These are phyloP conservation scores for Ophiostoma ulmi DNA, from an alignment of 2,329 filamentous ascomycete genomes.

Conservation along the genomic window DNA sequence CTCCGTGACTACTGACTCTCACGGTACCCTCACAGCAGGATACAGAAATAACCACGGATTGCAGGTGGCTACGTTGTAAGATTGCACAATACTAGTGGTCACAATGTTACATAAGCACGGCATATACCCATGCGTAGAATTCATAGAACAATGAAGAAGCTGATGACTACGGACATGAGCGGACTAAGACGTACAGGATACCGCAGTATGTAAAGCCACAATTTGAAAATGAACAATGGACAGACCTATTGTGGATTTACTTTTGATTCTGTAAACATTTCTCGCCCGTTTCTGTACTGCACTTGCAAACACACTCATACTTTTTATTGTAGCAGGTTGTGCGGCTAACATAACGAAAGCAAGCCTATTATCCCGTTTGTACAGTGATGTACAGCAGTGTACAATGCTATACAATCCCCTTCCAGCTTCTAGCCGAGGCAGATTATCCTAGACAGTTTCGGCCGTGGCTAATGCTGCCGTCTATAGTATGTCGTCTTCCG, in stretches of 20 bases:
- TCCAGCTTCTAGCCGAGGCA: neutral
- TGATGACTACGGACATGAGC: neutral
- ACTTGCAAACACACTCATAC: no score
- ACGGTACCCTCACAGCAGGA: no score
- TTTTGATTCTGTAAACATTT: no score
- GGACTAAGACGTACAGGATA: neutral
- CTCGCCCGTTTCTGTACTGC: no score
- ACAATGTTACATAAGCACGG: neutral
- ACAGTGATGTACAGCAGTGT: neutral
- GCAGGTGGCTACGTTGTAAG: no score
- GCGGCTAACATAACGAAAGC: constrained; percentile 1
- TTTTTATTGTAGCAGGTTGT: neutral
- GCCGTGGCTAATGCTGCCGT: neutral
- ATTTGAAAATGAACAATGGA: no score
- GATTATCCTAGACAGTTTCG: neutral
- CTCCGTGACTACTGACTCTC: no score
- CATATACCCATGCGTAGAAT: constrained; percentile 11
- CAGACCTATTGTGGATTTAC: no score
- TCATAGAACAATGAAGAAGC: constrained; percentile 8
- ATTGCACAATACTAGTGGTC: neutral
- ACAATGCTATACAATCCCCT: neutral
- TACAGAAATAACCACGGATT: no score
- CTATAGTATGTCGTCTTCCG: neutral
- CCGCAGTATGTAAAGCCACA: no score
- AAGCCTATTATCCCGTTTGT: neutral